Conservation (phyloP, 768 basidiomycete genomes). For the Boletus tylopilopsis region DNA sequence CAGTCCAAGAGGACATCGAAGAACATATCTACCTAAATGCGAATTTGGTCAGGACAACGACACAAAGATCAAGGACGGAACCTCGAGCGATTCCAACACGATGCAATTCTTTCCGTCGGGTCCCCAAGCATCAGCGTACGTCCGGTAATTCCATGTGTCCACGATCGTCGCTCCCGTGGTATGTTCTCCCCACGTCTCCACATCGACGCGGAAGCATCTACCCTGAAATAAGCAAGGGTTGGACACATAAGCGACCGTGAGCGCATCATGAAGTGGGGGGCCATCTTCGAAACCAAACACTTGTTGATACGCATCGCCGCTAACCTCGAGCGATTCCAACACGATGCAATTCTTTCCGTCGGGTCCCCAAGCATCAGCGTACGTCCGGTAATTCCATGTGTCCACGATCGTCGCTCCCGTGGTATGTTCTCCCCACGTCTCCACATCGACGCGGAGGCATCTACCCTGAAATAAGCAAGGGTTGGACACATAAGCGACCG, state of each 20-base stretch:
- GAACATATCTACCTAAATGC: slow-evolving; percentile 53
- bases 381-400: slow-evolving; percentile 57
- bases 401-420: slow-evolving; percentile 81
- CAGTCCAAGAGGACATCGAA: slow-evolving; percentile 63
- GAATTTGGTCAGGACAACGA: slow-evolving; percentile 1
- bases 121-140: slow-evolving; percentile 69
- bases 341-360: slow-evolving; percentile 76
- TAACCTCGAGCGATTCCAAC: slow-evolving; percentile 66
- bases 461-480: slow-evolving; percentile 60
- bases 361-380: slow-evolving; percentile 68
- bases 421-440: slow-evolving; percentile 61
- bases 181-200: slow-evolving; percentile 70
- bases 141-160: slow-evolving; percentile 64
- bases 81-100: slow-evolving; percentile 62
- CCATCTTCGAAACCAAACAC: slow-evolving; percentile 83
- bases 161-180: slow-evolving; percentile 78
- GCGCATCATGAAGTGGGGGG: slow-evolving; percentile 83
- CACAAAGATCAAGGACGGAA: background rate
- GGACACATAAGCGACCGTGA: slow-evolving; percentile 75
- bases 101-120: slow-evolving; percentile 69
- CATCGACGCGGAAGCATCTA: slow-evolving; percentile 69
- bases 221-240: slow-evolving; percentile 61
- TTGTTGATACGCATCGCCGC: slow-evolving; percentile 61
- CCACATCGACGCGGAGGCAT: slow-evolving; percentile 82
- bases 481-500: slow-evolving; percentile 69